Evolutionary conservation across 2,329 filamentous ascomycete species (phyloP).

Genomic region (Arthrobotrys iridis): DNA sequence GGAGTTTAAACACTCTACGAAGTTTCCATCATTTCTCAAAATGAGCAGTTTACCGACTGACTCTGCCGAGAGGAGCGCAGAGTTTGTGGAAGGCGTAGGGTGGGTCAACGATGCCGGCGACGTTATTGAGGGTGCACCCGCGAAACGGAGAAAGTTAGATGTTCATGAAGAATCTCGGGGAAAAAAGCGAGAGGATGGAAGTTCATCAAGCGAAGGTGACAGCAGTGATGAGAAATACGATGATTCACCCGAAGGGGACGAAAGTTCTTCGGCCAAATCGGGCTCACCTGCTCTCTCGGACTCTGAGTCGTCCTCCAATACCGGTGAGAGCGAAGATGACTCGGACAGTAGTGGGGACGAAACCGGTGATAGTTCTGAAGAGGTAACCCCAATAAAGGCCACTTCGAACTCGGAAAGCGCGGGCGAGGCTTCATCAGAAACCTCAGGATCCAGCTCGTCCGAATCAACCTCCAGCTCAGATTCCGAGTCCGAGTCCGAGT

Average conservation of each 20-base stretch:
- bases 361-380: background rate
- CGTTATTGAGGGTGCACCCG: conserved; percentile 72
- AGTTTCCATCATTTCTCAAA: conserved; percentile 83
- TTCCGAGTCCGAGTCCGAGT: conserved; percentile 3
- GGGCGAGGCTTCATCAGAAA: background rate
- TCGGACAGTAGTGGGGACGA: conserved; percentile 3
- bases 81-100: conserved; percentile 82
- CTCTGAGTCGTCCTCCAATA: background rate
- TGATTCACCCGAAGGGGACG: background rate
- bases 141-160: conserved; percentile 59
- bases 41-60: conserved; percentile 63
- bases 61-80: conserved; percentile 64
- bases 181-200: conserved; percentile 59
- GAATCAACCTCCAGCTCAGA: conserved; percentile 13
- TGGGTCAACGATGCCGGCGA: conserved; percentile 85
- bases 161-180: conserved; percentile 55
- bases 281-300: background rate
- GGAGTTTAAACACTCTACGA: conserved; percentile 86
- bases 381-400: background rate
- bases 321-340: conserved; percentile 26
- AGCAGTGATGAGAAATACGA: background rate
- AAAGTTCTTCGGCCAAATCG: background rate
- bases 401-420: background rate
- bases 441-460: conserved; percentile 7
- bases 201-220: conserved; percentile 39